phyloP scores from a whole-genome alignment of 768 basidiomycete species.

The Sistotremastrum niveocremeum region DNA sequence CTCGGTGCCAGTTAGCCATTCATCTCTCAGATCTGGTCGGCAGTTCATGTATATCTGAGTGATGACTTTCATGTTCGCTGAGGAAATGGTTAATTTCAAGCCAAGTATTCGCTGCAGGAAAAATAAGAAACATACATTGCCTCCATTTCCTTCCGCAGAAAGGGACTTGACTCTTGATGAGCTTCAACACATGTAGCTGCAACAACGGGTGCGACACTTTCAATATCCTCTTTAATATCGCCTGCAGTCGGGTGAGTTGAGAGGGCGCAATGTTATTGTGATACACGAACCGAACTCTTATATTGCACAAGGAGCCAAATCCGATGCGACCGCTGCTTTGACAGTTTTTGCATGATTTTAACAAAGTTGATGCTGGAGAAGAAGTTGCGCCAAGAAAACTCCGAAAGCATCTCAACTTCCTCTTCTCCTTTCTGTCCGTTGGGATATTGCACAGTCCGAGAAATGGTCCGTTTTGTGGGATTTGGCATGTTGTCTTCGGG shows the following conservation, averaged over 20 bases:
- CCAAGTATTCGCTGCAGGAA: not conserved
- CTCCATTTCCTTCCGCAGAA: constrained; percentile 98
- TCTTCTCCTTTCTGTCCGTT: constrained; percentile 70
- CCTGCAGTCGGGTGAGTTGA: constrained; percentile 32
- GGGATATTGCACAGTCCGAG: constrained; percentile 44
- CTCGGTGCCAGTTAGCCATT: constrained; percentile 91
- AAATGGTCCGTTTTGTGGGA: constrained; percentile 42
- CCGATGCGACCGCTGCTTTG: constrained; percentile 86
- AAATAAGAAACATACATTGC: constrained; percentile 45
- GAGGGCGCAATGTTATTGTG: not conserved
- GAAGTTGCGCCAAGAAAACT: constrained; percentile 97
- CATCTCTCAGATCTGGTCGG: constrained; percentile 90
- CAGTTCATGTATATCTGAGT: constrained; percentile 97
- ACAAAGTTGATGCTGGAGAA: constrained; percentile 96
- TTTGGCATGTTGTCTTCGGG: constrained; percentile 57
- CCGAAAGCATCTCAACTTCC: constrained; percentile 83
- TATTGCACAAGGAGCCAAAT: constrained; percentile 96
- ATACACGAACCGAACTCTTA: constrained; percentile 75
- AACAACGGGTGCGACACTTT: constrained; percentile 89
- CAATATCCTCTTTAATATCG: constrained; percentile 88
- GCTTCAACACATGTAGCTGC: constrained; percentile 87
- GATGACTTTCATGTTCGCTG: constrained; percentile 99
- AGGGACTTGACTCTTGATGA: constrained; percentile 98
- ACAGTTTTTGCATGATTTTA: constrained; percentile 94
- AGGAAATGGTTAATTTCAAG: not conserved